Conservation (phyloP, 148 eudicot genomes). For the Vaccinium myrtillus region DNA sequence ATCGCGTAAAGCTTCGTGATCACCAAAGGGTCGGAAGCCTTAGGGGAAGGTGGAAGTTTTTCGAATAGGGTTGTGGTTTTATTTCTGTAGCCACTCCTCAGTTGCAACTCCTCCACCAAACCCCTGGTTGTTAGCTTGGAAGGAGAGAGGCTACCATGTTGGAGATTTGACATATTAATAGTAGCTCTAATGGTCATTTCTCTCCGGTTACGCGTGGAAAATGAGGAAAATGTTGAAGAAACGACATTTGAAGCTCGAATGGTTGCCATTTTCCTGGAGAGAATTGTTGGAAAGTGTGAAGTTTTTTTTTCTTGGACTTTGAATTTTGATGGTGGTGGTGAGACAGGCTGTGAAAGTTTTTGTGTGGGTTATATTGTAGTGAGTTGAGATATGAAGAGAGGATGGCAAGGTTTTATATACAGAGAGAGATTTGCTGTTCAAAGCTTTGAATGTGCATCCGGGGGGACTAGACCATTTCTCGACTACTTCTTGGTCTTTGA, state of each 20-base stretch:
- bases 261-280: not conserved
- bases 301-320: not conserved
- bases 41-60: not conserved
- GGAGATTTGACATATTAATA: not conserved
- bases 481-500: not conserved
- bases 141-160: not conserved
- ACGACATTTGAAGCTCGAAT: not conserved
- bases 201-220: not conserved
- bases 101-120: not conserved
- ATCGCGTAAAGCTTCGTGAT: constrained; percentile 27
- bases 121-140: not conserved
- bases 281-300: not conserved
- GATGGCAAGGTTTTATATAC: not conserved
- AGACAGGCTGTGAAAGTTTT: not conserved
- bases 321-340: not conserved
- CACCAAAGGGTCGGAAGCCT: not conserved
- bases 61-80: not conserved
- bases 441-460: not conserved
- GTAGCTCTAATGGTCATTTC: not conserved
- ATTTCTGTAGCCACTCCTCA: not conserved
- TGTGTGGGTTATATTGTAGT: not conserved
- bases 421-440: not conserved
- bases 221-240: not conserved
- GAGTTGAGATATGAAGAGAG: not conserved
- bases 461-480: not conserved